phyloP scores from a whole-genome alignment of 2,329 filamentous ascomycete genomes.

The Aureobasidium sp. region DNA sequence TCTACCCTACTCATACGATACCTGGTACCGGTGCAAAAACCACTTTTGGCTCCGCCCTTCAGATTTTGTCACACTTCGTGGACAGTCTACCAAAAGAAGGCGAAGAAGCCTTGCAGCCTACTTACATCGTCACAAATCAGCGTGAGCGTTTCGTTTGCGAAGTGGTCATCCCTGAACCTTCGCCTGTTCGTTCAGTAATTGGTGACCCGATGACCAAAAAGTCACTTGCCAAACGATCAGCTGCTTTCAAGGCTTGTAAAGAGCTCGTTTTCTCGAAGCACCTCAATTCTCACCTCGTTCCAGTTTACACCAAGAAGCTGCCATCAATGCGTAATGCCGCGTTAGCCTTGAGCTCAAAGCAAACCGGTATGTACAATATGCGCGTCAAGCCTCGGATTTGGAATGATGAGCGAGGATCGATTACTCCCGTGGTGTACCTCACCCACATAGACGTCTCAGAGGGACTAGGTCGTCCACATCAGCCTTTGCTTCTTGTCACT shows the following conservation, averaged over 20 bases:
- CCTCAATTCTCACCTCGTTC: slow-evolving; percentile 66
- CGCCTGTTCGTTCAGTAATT: slow-evolving; percentile 58
- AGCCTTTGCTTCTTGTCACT: slow-evolving; percentile 62
- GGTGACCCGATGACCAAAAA: slow-evolving; percentile 62
- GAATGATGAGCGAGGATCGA: slow-evolving; percentile 37
- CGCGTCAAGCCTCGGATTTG: slow-evolving; percentile 70
- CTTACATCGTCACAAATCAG: slow-evolving; percentile 52
- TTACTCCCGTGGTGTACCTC: slow-evolving; percentile 49
- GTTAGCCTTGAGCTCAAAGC: slow-evolving; percentile 72
- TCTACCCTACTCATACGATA: slow-evolving; percentile 46
- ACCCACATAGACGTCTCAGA: slow-evolving; percentile 54
- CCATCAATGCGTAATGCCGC: slow-evolving; percentile 81
- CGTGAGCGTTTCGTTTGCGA: slow-evolving; percentile 63
- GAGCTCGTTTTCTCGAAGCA: slow-evolving; percentile 56
- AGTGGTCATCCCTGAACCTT: slow-evolving; percentile 65
- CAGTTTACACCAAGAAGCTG: slow-evolving; percentile 60
- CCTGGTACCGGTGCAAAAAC: slow-evolving; percentile 64
- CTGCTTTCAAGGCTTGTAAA: slow-evolving; percentile 76
- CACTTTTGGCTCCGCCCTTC: slow-evolving; percentile 65
- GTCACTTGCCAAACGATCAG: slow-evolving; percentile 73
- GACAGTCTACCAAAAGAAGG: slow-evolving; percentile 54
- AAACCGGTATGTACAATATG: slow-evolving; percentile 66
- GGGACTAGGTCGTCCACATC: slow-evolving; percentile 50
- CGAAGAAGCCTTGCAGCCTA: slow-evolving; percentile 42
- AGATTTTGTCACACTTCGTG: slow-evolving; percentile 64